These are phyloP conservation scores for Jamesozyma spencerorum DNA, from an alignment of 805 yeast species.

Conservation along the genomic window DNA sequence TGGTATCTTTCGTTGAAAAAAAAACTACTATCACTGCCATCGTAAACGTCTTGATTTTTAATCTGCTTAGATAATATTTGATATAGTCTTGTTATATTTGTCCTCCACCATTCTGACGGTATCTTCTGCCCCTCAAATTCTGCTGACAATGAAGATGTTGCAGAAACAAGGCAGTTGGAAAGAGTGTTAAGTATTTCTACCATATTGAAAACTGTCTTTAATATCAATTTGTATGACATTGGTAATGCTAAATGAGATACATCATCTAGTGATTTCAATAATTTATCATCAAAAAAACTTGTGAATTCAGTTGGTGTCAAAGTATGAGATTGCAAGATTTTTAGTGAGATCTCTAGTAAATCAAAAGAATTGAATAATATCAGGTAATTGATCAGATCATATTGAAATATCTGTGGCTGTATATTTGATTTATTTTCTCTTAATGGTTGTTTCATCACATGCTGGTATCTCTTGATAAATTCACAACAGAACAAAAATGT, in stretches of 20 bases:
- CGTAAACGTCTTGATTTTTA: slow-evolving; percentile 5
- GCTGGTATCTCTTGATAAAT: slow-evolving; percentile 19
- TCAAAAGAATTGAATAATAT: slow-evolving; percentile 46
- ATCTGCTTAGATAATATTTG: slow-evolving; percentile 17
- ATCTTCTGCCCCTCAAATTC: not conserved
- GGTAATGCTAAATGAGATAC: slow-evolving; percentile 37
- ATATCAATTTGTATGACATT: slow-evolving; percentile 38
- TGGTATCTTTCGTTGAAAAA: slow-evolving; percentile 10
- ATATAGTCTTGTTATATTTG: slow-evolving; percentile 17
- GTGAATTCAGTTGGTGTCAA: not conserved
- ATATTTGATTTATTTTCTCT: slow-evolving; percentile 12
- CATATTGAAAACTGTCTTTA: slow-evolving; percentile 41
- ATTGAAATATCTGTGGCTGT: slow-evolving; percentile 34
- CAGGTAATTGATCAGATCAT: slow-evolving; percentile 42
- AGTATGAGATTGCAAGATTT: slow-evolving; percentile 18
- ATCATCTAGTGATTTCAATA: slow-evolving; percentile 23
- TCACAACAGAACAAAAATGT: slow-evolving; percentile 24
- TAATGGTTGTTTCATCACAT: slow-evolving; percentile 19
- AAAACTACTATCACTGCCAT: not conserved
- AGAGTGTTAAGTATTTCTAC: slow-evolving; percentile 46
- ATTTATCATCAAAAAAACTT: slow-evolving; percentile 15
- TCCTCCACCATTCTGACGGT: slow-evolving; percentile 22
- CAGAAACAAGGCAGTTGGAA: slow-evolving; percentile 19
- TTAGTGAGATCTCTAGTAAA: slow-evolving; percentile 40
- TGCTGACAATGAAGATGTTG: not conserved